These are phyloP conservation scores for Annona squamosa DNA, from an alignment of 164 flowering plant genomes.

Conservation along the genomic window DNA sequence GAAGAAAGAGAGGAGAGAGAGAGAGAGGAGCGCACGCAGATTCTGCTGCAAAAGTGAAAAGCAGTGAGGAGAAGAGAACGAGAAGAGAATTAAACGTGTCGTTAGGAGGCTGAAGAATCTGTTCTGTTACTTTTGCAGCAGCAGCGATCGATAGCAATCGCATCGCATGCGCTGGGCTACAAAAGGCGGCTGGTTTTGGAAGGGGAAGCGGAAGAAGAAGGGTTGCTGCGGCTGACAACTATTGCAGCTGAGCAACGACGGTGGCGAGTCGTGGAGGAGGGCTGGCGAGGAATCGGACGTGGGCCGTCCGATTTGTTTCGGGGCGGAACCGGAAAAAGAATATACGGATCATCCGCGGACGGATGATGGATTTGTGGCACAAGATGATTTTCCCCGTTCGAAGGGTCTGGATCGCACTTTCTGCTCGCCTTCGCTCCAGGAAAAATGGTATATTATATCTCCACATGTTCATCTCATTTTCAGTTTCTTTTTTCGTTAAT, in stretches of 20 bases:
- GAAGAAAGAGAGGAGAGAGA: not conserved
- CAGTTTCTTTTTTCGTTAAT: not conserved
- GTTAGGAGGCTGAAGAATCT: not conserved
- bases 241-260: no score
- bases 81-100: not conserved
- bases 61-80: not conserved
- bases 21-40: not conserved
- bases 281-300: slow-evolving; percentile 1
- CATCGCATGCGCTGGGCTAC: not conserved
- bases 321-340: not conserved
- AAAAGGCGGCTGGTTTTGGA: not conserved
- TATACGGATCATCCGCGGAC: slow-evolving; percentile 2
- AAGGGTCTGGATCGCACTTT: slow-evolving; percentile 26
- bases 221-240: not conserved
- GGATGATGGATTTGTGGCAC: slow-evolving; percentile 28
- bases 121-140: not conserved
- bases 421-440: slow-evolving; percentile 27
- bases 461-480: not conserved
- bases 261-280: not conserved
- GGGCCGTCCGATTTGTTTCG: not conserved
- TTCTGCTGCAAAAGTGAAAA: not conserved
- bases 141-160: not conserved
- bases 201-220: not conserved
- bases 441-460: slow-evolving; percentile 20
- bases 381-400: slow-evolving; percentile 31